Conservation (phyloP, 73 alveolate genomes). For the Paramecium caudatum region DNA sequence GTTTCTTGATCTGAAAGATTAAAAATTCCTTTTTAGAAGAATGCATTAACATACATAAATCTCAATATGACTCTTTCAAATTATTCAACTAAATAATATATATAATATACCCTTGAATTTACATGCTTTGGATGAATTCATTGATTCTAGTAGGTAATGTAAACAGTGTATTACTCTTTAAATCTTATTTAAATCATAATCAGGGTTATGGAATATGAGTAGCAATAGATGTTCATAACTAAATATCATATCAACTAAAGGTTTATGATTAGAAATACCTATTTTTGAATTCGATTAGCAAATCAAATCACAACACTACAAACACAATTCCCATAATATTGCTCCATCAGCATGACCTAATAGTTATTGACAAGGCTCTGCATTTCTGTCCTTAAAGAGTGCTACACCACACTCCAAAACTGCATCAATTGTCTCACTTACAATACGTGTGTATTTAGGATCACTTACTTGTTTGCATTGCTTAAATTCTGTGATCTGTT, state of each 20-base stretch:
- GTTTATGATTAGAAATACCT: neutral
- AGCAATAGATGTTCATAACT: constrained; percentile 54
- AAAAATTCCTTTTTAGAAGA: neutral
- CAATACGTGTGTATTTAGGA: constrained; percentile 34
- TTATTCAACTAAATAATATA: neutral
- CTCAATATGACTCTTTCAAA: constrained; percentile 14
- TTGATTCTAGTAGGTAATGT: neutral
- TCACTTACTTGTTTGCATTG: neutral
- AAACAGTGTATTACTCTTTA: neutral
- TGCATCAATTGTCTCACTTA: constrained; percentile 21
- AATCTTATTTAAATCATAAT: constrained; percentile 2
- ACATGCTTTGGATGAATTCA: constrained; percentile 26
- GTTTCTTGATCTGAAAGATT: neutral
- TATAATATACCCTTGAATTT: constrained; percentile 1
- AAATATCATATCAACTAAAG: constrained; percentile 35
- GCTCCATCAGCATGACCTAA: constrained; percentile 10
- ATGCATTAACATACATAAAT: constrained; percentile 32
- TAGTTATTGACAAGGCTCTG: neutral
- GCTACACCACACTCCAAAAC: constrained; percentile 33
- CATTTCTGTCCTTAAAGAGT: neutral
- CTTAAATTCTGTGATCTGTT: neutral
- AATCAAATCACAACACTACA: constrained; percentile 8
- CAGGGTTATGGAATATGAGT: constrained; percentile 40
- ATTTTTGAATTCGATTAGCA: neutral
- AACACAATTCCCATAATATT: constrained; percentile 38